Conservation (phyloP, 2,329 filamentous ascomycete species). For the Fusarium scirpi region DNA sequence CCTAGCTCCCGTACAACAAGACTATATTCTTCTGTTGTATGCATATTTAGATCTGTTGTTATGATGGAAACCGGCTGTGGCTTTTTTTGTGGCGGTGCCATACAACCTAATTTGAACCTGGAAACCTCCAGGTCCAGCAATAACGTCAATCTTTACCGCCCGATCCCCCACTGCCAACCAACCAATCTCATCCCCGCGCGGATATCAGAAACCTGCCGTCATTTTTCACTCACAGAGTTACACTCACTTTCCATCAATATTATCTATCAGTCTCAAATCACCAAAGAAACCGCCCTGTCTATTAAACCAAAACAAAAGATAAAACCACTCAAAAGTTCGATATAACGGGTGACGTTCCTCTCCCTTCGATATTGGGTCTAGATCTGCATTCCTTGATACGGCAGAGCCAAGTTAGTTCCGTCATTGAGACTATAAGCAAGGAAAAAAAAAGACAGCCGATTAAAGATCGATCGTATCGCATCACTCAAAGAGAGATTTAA, state of each 20-base stretch:
- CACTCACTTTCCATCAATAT: neutral
- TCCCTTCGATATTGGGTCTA: slow-evolving; percentile 17
- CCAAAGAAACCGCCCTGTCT: neutral
- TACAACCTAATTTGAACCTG: neutral
- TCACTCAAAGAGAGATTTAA: slow-evolving; percentile 26
- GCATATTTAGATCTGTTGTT: slow-evolving; percentile 7
- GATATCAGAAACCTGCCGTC: slow-evolving; percentile 31
- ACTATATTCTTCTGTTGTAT: neutral
- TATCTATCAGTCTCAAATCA: slow-evolving; percentile 7
- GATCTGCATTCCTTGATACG: slow-evolving; percentile 34
- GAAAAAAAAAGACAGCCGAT: slow-evolving; percentile 4
- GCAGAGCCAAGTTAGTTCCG: slow-evolving; percentile 16
- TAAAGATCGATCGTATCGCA: slow-evolving; percentile 28
- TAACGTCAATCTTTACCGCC: slow-evolving; percentile 23
- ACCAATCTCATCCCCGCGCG: slow-evolving; percentile 37
- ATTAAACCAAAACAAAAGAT: slow-evolving; percentile 12
- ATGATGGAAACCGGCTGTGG: slow-evolving; percentile 28
- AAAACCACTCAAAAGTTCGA: neutral
- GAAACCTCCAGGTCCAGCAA: neutral
- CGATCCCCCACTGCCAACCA: slow-evolving; percentile 32
- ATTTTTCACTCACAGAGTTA: slow-evolving; percentile 17
- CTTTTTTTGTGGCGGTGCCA: slow-evolving; percentile 32
- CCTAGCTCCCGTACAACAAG: neutral
- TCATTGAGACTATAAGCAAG: slow-evolving; percentile 11
- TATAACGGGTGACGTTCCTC: slow-evolving; percentile 22